Evolutionary conservation across 345 rosid species (phyloP).

Genomic region (Eucalyptus regnans): DNA sequence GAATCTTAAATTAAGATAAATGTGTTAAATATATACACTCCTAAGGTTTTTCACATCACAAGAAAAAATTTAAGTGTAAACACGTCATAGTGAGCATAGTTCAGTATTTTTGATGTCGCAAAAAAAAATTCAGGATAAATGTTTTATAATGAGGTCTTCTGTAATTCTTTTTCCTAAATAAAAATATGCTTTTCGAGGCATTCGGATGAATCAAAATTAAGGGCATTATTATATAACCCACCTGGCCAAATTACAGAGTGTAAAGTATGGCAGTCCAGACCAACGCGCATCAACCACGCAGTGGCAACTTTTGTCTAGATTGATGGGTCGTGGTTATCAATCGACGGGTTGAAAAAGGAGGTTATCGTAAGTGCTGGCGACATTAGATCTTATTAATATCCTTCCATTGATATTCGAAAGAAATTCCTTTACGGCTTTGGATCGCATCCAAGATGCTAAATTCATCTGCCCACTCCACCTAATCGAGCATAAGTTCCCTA

Average conservation of each 20-base stretch:
- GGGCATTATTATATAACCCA: not conserved
- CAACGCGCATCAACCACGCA: not conserved
- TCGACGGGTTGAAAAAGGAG: not conserved
- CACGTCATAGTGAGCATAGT: fast-evolving
- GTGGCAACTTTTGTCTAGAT: not conserved
- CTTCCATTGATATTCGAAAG: not conserved
- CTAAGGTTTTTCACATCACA: too few species aligned
- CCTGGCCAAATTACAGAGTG: not conserved
- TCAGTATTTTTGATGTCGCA: too few species aligned
- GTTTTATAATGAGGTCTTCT: not conserved
- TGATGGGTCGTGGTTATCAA: not conserved
- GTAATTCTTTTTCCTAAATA: not conserved
- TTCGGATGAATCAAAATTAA: not conserved
- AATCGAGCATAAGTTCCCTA: not conserved
- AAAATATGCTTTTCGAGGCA: not conserved
- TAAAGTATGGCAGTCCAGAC: not conserved
- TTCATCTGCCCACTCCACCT: not conserved
- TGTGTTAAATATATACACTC: too few species aligned
- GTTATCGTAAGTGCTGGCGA: not conserved
- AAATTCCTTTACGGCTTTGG: not conserved
- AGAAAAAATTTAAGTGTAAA: fast-evolving
- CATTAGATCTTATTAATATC: not conserved
- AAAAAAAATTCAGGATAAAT: fast-evolving
- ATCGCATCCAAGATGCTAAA: fast-evolving
- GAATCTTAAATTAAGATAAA: not conserved